These are phyloP conservation scores for Pugionium dolabratum DNA, from an alignment of 345 rosid genomes.

Conservation along the genomic window DNA sequence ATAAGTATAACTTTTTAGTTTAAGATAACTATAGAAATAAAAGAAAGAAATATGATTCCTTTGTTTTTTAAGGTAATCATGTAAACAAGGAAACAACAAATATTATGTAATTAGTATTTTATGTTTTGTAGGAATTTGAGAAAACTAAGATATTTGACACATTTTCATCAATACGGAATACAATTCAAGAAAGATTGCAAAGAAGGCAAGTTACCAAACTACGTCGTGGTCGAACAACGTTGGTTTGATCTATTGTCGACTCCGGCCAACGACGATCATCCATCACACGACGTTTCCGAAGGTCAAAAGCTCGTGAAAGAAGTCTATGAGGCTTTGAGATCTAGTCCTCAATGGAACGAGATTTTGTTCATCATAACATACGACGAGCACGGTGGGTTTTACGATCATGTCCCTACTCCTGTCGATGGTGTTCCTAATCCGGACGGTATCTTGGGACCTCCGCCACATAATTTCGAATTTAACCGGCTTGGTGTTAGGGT, in stretches of 20 bases:
- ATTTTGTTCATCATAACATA: conserved; percentile 49
- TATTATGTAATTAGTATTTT: not conserved
- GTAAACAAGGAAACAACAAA: too few relatives aligned
- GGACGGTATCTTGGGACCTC: conserved; percentile 48
- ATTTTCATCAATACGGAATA: conserved; percentile 49
- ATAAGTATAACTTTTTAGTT: too few relatives aligned
- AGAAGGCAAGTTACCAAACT: conserved; percentile 56
- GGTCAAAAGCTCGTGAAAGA: conserved; percentile 58
- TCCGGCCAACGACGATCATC: conserved; percentile 59
- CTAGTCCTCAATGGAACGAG: conserved; percentile 61
- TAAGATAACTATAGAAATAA: too few relatives aligned
- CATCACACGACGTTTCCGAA: conserved; percentile 56
- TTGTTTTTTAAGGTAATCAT: too few relatives aligned
- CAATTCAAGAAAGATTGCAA: conserved; percentile 48
- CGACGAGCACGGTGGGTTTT: conserved; percentile 65
- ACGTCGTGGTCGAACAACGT: conserved; percentile 53
- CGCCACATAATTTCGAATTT: conserved; percentile 54
- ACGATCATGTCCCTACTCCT: conserved; percentile 60
- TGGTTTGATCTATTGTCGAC: conserved; percentile 42
- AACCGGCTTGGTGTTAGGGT: conserved; percentile 64
- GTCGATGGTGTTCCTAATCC: conserved; percentile 53
- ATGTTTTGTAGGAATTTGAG: conserved; percentile 46
- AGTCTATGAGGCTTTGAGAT: conserved; percentile 55
- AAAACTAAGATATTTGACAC: conserved; percentile 43
- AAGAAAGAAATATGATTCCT: too few relatives aligned